These are phyloP conservation scores for Phyllachora maydis DNA, from an alignment of 2,329 filamentous ascomycete species.

Conservation along the genomic window DNA sequence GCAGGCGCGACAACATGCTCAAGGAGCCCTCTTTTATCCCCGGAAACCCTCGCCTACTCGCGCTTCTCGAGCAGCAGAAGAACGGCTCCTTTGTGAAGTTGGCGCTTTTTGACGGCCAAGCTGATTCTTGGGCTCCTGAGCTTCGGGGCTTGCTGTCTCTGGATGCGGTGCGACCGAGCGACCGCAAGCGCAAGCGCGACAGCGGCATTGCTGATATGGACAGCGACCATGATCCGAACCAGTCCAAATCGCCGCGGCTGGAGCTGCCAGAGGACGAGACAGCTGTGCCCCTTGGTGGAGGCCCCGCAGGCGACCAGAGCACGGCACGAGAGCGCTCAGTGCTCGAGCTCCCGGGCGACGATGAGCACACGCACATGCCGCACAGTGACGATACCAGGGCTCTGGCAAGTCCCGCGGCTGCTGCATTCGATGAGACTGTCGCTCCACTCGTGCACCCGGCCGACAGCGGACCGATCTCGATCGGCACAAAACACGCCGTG, in stretches of 20 bases:
- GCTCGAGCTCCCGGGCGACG: constrained; percentile 42
- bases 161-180: constrained; percentile 56
- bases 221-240: constrained; percentile 36
- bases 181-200: constrained; percentile 86
- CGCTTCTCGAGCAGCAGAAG: constrained; percentile 80
- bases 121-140: constrained; percentile 74
- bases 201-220: constrained; percentile 68
- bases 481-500: constrained; percentile 88
- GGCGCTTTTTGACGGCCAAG: constrained; percentile 64
- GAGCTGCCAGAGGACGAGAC: constrained; percentile 49
- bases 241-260: constrained; percentile 42
- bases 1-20: constrained; percentile 69
- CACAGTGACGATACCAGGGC: constrained; percentile 22
- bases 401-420: constrained; percentile 23
- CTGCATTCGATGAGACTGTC: constrained; percentile 70
- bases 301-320: constrained; percentile 29
- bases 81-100: constrained; percentile 76
- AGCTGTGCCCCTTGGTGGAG: constrained; percentile 21
- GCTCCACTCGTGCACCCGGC: constrained; percentile 58
- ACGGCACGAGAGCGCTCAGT: constrained; percentile 39
- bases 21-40: constrained; percentile 69
- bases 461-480: constrained; percentile 69
- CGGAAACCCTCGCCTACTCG: constrained; percentile 67
- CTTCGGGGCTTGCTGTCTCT: constrained; percentile 81
- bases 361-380: constrained; percentile 20